Conservation (phyloP, 345 rosid species). For the Sisymbrium irio region DNA sequence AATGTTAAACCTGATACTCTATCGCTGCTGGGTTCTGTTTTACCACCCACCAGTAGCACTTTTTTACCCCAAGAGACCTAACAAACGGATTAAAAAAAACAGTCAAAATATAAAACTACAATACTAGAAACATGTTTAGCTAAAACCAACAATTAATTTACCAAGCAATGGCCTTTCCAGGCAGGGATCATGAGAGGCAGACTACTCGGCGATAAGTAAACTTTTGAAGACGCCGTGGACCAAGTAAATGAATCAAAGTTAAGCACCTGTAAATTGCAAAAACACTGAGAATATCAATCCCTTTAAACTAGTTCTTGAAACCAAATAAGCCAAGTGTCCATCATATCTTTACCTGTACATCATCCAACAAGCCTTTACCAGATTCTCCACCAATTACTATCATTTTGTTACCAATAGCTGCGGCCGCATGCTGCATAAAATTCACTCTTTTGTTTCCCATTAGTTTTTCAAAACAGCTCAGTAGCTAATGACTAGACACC, state of each 20-base stretch:
- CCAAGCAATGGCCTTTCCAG: conserved; percentile 97
- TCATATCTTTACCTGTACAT: conserved; percentile 68
- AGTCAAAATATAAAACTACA: background rate
- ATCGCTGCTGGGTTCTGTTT: conserved; percentile 75
- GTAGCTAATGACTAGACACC: background rate
- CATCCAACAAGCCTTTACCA: conserved; percentile 76
- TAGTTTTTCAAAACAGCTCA: background rate
- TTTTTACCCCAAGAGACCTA: conserved; percentile 98
- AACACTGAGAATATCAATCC: background rate
- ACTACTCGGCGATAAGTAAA: conserved; percentile 87
- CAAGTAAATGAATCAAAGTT: conserved; percentile 77
- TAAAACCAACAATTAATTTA: conserved; percentile 32
- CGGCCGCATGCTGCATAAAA: conserved; percentile 76
- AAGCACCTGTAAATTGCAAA: conserved; percentile 53
- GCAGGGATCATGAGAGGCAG: conserved; percentile 92
- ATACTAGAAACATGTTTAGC: background rate
- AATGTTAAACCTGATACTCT: conserved; percentile 68
- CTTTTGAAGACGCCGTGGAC: conserved; percentile 82
- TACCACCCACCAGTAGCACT: conserved; percentile 88
- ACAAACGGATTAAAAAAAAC: background rate
- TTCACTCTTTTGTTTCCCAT: conserved; percentile 1
- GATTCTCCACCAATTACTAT: conserved; percentile 96
- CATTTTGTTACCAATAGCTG: conserved; percentile 91
- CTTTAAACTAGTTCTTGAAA: background rate
- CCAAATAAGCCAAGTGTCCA: background rate